phyloP scores from a whole-genome alignment of 805 yeast genomes.

The Wickerhamomyces rabaulensis region DNA sequence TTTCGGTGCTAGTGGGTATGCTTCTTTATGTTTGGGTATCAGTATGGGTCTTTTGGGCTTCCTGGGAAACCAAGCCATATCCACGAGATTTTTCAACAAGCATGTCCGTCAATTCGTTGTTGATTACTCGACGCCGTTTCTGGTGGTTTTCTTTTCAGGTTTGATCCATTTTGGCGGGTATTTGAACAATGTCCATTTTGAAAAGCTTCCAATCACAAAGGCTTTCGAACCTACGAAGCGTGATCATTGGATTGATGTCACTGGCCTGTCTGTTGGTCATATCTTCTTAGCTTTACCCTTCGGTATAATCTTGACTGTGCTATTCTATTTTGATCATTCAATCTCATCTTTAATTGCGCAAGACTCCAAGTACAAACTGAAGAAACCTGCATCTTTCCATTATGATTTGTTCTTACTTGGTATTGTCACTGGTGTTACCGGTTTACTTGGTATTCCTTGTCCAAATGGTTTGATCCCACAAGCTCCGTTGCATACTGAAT shows the following conservation, averaged over 20 bases:
- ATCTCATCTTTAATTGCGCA: constrained; percentile 93
- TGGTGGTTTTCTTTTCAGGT: constrained; percentile 87
- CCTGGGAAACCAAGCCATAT: constrained; percentile 44
- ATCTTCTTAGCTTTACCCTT: constrained; percentile 91
- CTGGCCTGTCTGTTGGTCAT: constrained; percentile 49
- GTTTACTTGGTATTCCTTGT: constrained; percentile 86
- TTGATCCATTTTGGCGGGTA: constrained; percentile 89
- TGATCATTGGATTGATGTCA: constrained; percentile 35
- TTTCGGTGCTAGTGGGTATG: constrained; percentile 51
- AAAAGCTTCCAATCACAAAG: constrained; percentile 60
- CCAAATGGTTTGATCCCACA: constrained; percentile 97
- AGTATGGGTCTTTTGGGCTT: constrained; percentile 76
- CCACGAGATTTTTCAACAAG: constrained; percentile 57
- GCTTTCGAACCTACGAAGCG: constrained; percentile 70
- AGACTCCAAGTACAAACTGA: constrained; percentile 70
- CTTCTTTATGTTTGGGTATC: constrained; percentile 68
- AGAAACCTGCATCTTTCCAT: constrained; percentile 86
- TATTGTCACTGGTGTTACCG: constrained; percentile 79
- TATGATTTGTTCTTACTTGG: constrained; percentile 88
- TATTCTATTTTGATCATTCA: constrained; percentile 94
- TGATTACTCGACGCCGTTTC: constrained; percentile 82
- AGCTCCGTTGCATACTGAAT: constrained; percentile 87
- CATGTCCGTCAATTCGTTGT: constrained; percentile 62
- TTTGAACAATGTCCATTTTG: constrained; percentile 50
- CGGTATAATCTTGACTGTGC: constrained; percentile 75